Base-by-base conservation (phyloP, 352 stramenopile species). In the Thalassiosira hispida region DNA sequence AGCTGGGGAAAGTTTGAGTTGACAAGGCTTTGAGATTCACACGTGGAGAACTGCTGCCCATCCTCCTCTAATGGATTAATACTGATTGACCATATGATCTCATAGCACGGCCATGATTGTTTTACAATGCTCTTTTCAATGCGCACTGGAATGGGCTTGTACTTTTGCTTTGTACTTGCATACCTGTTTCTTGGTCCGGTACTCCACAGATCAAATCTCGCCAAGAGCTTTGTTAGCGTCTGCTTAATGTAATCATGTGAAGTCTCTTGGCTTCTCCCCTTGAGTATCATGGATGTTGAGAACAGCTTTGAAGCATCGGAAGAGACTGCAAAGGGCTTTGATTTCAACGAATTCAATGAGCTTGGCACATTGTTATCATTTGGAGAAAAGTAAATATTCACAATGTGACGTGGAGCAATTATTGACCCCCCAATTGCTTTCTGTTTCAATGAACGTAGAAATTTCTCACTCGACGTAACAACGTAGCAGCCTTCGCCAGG, bases 361-460 rank as follows among this genome's bases (percentile, higher is more conserved):
- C 71, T 62, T 31, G 87, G 87, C 33, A 91, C 31, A 55, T 73
- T 67, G 67, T 90, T 88, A 20, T 77, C 73, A 49, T 93, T 93
- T 11, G 88, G 88, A 53, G 47, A 60, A 27, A 86, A 68, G 65
- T 93, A 93, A 6, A 68, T 62, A 27, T 81, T 35, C 16, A 90
- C 40, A 35, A 85, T 73, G 4, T 57, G 38, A 8, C 77, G 64
- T 25, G 84, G 77, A 33, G 80, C 77, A 75, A 93, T 89, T 16
- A 23, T 61, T 25, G 75, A 59, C 29, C 71, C 23, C 1, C 18
- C 47, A 4, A 91, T 27, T 38, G 79, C 80, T 72, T 91, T 93
- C 6, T 49, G 29, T 40, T 75, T 66, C 22, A 93, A 31, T 1
- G 49, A 81, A 51, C 67, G 74, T 1, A 84, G 47, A 62, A 91